These are phyloP conservation scores for Xylaria multiplex DNA, from an alignment of 2,329 filamentous ascomycete species.

Conservation along the genomic window DNA sequence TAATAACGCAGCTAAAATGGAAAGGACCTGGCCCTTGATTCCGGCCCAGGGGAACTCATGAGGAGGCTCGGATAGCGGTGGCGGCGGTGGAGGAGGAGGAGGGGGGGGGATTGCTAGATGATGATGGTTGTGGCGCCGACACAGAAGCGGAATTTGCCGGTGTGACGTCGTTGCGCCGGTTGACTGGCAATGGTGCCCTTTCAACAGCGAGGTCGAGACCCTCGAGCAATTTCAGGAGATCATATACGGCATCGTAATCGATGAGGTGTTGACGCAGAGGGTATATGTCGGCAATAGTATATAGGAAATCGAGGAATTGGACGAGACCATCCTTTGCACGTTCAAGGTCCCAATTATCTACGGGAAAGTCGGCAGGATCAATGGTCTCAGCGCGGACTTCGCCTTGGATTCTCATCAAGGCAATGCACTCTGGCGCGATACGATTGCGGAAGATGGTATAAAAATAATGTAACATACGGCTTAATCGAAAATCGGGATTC, in stretches of 20 bases:
- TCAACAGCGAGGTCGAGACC: conserved; percentile 89
- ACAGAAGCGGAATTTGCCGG: conserved; percentile 42
- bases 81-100: conserved; percentile 56
- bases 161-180: conserved; percentile 41
- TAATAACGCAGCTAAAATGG: conserved; percentile 87
- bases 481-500: conserved; percentile 65
- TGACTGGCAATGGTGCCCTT: conserved; percentile 75
- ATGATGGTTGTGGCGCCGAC: conserved; percentile 45
- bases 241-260: conserved; percentile 90
- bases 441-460: conserved; percentile 92
- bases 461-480: conserved; percentile 82
- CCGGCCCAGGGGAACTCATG: conserved; percentile 74
- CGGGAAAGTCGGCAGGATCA: conserved; percentile 86
- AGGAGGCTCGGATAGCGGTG: conserved; percentile 69
- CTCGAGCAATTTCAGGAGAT: conserved; percentile 86
- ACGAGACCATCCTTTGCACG: conserved; percentile 93
- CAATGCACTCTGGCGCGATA: conserved; percentile 92
- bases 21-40: conserved; percentile 91
- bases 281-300: conserved; percentile 84
- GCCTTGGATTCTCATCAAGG: conserved; percentile 92
- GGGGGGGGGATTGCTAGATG: conserved; percentile 52
- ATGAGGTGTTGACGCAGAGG: conserved; percentile 86
- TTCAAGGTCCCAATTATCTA: conserved; percentile 98
- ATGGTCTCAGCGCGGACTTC: conserved; percentile 82
- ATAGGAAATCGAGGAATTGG: conserved; percentile 93